Conservation (phyloP, 306 rosid genomes). For the Alnus rubra region DNA sequence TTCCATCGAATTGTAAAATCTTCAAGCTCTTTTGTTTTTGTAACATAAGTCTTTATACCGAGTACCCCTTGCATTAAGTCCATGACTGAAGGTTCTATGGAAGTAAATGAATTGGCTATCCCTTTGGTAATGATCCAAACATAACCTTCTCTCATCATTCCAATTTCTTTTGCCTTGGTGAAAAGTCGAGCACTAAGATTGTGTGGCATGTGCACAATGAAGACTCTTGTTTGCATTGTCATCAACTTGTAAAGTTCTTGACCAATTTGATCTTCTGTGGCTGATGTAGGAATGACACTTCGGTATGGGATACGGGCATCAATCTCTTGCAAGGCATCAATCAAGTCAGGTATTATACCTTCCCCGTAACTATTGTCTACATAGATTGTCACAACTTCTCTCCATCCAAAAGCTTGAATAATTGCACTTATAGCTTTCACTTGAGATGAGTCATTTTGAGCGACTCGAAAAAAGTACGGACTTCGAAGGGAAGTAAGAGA, state of each 20-base stretch:
- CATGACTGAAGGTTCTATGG: not conserved
- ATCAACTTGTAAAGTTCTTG: slow-evolving; percentile 35
- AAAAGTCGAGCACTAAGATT: slow-evolving; percentile 26
- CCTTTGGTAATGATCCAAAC: slow-evolving; percentile 44
- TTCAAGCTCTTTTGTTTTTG: slow-evolving; percentile 27
- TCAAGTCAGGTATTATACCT: slow-evolving; percentile 25
- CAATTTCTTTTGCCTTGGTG: slow-evolving; percentile 30
- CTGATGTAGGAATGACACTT: slow-evolving; percentile 14
- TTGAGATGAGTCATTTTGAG: slow-evolving; percentile 34
- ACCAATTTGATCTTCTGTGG: slow-evolving; percentile 22
- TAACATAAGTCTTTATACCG: slow-evolving; percentile 47
- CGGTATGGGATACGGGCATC: slow-evolving; percentile 26
- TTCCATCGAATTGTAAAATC: slow-evolving; percentile 45
- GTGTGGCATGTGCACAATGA: slow-evolving; percentile 29
- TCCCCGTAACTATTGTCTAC: slow-evolving; percentile 20
- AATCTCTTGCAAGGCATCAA: slow-evolving; percentile 27
- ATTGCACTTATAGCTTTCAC: slow-evolving; percentile 29
- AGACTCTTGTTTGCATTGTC: slow-evolving; percentile 36
- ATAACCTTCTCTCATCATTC: slow-evolving; percentile 45
- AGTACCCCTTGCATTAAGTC: slow-evolving; percentile 36
- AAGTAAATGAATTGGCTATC: slow-evolving; percentile 2
- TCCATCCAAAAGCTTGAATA: slow-evolving; percentile 39
- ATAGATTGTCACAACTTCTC: slow-evolving; percentile 33
- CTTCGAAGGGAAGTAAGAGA: slow-evolving; percentile 26
- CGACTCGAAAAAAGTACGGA: slow-evolving; percentile 30